Percentiles rank a stretch among this genome's conserved stretches.
Conservation (phyloP, 768 basidiomycete genomes). For the Multifurca ochricompacta region DNA sequence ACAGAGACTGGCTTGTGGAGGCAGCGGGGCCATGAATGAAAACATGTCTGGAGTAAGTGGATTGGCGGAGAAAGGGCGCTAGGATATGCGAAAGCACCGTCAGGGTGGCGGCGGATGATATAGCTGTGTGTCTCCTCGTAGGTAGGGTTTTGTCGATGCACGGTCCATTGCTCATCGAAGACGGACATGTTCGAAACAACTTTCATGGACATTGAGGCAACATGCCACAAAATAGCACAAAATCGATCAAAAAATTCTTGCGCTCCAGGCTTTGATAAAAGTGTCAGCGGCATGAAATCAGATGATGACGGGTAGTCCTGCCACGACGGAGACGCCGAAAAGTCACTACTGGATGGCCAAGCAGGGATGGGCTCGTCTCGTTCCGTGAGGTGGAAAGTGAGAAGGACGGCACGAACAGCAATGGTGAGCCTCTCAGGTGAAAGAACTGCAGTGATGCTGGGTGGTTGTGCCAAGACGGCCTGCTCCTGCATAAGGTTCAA, state of each 20-base stretch:
- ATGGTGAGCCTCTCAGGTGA: constrained; percentile 70
- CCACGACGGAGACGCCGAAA: constrained; percentile 43
- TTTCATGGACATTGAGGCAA: constrained; percentile 54
- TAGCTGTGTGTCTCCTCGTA: constrained; percentile 67
- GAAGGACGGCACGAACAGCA: constrained; percentile 67
- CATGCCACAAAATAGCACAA: constrained; percentile 45
- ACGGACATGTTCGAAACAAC: constrained; percentile 69
- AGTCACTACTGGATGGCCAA: constrained; percentile 77
- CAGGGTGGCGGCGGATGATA: constrained; percentile 59
- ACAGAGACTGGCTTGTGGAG: constrained; percentile 49
- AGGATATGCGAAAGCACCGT: constrained; percentile 62
- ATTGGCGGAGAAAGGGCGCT: constrained; percentile 52
- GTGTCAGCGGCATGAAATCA: constrained; percentile 46
- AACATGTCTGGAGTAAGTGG: constrained; percentile 63
- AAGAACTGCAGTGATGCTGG: constrained; percentile 36
- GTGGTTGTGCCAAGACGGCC: constrained; percentile 35
- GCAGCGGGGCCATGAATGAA: constrained; percentile 81
- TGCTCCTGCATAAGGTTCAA: constrained; percentile 75
- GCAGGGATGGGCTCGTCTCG: constrained; percentile 58
- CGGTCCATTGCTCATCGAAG: constrained; percentile 79
- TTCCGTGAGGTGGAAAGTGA: constrained; percentile 66
- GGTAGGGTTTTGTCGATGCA: constrained; percentile 46
- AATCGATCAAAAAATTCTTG: constrained; percentile 65
- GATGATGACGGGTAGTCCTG: constrained; percentile 69
- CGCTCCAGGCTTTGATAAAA: constrained; percentile 57